phyloP scores from a whole-genome alignment of 1,139 yeast genomes.

The Blastobotrys aristatus region DNA sequence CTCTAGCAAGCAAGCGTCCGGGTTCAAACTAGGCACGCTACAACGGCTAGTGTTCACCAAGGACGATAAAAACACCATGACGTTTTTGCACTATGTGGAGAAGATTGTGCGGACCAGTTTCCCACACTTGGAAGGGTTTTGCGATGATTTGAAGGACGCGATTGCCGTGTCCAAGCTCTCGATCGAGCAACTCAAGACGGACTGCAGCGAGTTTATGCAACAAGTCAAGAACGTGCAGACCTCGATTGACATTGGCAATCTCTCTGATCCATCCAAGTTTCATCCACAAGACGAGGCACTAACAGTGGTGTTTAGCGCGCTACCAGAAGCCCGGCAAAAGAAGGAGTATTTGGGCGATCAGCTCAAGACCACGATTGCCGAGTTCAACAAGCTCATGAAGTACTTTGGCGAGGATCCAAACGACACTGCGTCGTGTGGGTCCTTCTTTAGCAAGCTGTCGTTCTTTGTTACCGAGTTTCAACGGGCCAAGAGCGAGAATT shows the following conservation, averaged over 20 bases:
- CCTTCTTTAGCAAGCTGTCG: constrained; percentile 70
- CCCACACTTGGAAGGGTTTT: constrained; percentile 71
- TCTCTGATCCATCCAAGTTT: constrained; percentile 59
- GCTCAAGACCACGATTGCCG: constrained; percentile 48
- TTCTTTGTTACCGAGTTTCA: constrained; percentile 70
- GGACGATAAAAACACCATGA: constrained; percentile 71
- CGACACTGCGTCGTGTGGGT: constrained; percentile 55
- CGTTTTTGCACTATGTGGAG: constrained; percentile 84
- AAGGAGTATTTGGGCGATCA: constrained; percentile 53
- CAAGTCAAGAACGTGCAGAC: constrained; percentile 49
- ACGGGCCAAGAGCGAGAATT: constrained; percentile 70
- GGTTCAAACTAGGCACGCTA: constrained; percentile 77
- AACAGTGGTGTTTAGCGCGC: constrained; percentile 47
- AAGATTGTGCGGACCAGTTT: constrained; percentile 68
- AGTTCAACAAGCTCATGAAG: constrained; percentile 58
- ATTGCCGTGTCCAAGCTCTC: constrained; percentile 61
- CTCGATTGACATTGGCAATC: constrained; percentile 63
- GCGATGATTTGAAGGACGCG: constrained; percentile 67
- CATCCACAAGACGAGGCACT: constrained; percentile 78
- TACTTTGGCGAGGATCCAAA: constrained; percentile 77
- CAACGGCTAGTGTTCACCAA: constrained; percentile 82
- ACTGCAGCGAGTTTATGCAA: constrained; percentile 59
- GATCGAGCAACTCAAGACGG: constrained; percentile 68
- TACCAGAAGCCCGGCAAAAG: constrained; percentile 58
- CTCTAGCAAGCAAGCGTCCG: constrained; percentile 68